Conservation (phyloP, 257 asterid species). For the Cruciata laevipes region DNA sequence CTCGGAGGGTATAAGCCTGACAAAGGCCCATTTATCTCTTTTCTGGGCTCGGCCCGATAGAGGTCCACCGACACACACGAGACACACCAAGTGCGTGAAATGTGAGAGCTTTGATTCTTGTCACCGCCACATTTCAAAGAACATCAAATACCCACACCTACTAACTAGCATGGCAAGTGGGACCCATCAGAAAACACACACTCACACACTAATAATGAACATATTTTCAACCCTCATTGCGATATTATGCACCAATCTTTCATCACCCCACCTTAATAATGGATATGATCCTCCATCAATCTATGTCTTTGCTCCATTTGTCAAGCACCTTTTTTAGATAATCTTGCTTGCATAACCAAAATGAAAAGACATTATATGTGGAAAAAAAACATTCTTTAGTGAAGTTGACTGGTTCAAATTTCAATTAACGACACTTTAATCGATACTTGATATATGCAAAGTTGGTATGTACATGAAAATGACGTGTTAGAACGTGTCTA, state of each 20-base stretch:
- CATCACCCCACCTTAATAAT: neutral
- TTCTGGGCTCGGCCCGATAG: neutral
- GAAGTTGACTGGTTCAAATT: no score
- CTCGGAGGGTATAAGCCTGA: no score
- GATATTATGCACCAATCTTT: slow-evolving; percentile 8
- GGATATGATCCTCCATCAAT: slow-evolving; percentile 1
- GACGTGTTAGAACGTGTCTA: no score
- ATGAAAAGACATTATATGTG: neutral
- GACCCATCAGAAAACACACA: slow-evolving; percentile 18
- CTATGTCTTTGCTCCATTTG: neutral
- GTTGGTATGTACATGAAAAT: no score
- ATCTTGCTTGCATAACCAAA: neutral
- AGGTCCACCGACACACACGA: slow-evolving; percentile 2
- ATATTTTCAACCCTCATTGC: slow-evolving; percentile 19
- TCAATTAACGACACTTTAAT: no score
- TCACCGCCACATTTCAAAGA: slow-evolving; percentile 25
- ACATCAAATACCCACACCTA: slow-evolving; percentile 16
- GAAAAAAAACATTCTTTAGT: neutral
- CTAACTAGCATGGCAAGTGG: slow-evolving; percentile 25
- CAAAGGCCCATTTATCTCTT: neutral
- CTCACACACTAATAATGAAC: neutral
- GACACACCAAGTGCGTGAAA: slow-evolving; percentile 11
- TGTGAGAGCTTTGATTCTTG: slow-evolving; percentile 4
- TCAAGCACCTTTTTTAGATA: neutral
- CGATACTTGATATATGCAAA: no score